Evolutionary conservation across 2,329 filamentous ascomycete species (phyloP), one percentile per base, ranked within the genome.

Genomic region (Colletotrichum cereale): DNA sequence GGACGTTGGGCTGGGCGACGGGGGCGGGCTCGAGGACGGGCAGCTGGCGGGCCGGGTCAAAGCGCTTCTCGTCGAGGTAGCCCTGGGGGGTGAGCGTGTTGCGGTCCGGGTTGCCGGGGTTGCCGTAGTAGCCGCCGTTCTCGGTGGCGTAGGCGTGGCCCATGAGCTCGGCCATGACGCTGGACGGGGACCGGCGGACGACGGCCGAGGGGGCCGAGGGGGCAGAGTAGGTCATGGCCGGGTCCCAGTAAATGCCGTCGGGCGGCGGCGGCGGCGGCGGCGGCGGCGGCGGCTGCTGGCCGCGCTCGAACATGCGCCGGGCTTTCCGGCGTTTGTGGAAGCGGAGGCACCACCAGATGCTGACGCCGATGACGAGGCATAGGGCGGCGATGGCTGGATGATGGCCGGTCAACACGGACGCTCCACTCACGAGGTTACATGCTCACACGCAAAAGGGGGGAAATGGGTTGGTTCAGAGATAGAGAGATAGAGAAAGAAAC

Each of bases 151-250:
- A 74, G 11, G 74, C 73, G 18, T 72, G 66, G 8, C 72, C 73
- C 63, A 77, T 72, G 14, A 77, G 72, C 21, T 77, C 75, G 52
- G 68, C 73, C 64, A 77, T 71, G 65, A 76, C 48, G 62, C 66
- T 73, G 1, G 72, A 73, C 1, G 70, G 70, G 24, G 66, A 42
- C 8, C 70, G 52, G n/a, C 62, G 70, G 26, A 38, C 42, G 14
- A 63, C 58, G 11, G 48, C 52, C 21, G 69, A 18, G 31, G 68
- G 56, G 3, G 72, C 40, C 21, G 70, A 73, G 58, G 48, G 56
- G 3, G 72, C 40, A 16, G 70, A 73, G 58, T 48, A 70, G 44
- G 50, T 63, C n/a, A 47, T 36, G 5, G 34, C 44, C 21, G 62
- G 66, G 31, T 71, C 67, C 68, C 70, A 61, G 66, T 44, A 31